These are phyloP conservation scores for Discostella stelligeroides DNA, from an alignment of 108 stramenopile genomes.

Conservation along the genomic window DNA sequence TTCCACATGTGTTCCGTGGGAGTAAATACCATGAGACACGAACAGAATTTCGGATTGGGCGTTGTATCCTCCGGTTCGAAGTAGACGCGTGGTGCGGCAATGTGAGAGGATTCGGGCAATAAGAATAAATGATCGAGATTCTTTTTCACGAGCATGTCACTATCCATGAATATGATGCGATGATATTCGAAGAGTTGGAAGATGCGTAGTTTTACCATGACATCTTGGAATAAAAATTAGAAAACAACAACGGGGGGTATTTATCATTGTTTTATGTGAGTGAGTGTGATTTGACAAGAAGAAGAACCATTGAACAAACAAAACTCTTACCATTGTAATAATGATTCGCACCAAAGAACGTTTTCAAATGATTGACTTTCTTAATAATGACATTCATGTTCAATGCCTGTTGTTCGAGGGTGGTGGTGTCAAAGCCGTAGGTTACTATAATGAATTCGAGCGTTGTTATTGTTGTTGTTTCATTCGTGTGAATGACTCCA, in stretches of 20 bases:
- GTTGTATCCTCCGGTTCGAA: not conserved
- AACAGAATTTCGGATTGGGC: not conserved
- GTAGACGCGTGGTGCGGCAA: not conserved
- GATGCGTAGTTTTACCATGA: conserved; percentile 1
- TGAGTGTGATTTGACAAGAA: too few relatives aligned
- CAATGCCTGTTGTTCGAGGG: not conserved
- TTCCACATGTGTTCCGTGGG: conserved; percentile 1
- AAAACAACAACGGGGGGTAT: not conserved
- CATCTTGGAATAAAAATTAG: too few relatives aligned
- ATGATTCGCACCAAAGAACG: not conserved
- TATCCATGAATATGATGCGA: not conserved
- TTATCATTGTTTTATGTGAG: too few relatives aligned
- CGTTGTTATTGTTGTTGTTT: not conserved
- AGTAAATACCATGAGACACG: conserved; percentile 1
- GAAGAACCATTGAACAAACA: not conserved
- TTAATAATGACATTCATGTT: conserved; percentile 5
- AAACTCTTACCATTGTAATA: not conserved
- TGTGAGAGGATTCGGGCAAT: conserved; percentile 3
- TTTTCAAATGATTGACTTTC: not conserved
- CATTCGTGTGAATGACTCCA: too few relatives aligned
- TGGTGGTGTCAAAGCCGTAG: conserved; percentile 1
- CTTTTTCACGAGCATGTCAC: not conserved
- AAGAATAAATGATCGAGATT: conserved; percentile 3
- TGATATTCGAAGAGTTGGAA: conserved; percentile 6
- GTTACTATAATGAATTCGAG: not conserved